Conservation (phyloP, 371 early-diverging fungal species). For the Mucor racemosus region DNA sequence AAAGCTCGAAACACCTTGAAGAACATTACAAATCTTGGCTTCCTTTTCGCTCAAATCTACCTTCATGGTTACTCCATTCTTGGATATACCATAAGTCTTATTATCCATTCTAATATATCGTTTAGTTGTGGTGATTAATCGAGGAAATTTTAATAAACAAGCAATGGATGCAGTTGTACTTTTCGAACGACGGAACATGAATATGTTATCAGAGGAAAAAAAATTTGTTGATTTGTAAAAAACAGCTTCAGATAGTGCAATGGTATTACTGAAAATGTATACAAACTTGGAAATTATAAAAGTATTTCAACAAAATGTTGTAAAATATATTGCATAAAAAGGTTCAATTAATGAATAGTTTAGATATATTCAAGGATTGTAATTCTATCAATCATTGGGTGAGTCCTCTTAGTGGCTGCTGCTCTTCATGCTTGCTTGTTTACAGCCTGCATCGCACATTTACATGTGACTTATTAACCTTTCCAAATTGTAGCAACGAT, state of each 20-base stretch:
- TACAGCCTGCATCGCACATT: background rate
- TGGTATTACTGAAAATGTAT: background rate
- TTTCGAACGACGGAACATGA: slow-evolving; percentile 7
- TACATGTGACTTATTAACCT: background rate
- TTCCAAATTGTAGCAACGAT: background rate
- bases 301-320: no score
- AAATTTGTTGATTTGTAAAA: background rate
- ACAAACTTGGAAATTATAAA: no score
- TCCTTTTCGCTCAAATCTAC: slow-evolving; percentile 62
- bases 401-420: background rate
- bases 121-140: background rate
- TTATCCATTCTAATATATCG: slow-evolving; percentile 14
- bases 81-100: slow-evolving; percentile 40
- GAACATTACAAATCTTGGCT: slow-evolving; percentile 62
- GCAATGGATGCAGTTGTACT: background rate
- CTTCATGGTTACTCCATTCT: slow-evolving; percentile 43
- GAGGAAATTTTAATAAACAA: background rate
- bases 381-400: no score
- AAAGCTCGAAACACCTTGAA: slow-evolving; percentile 61
- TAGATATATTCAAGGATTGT: no score
- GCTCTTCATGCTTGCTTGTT: background rate
- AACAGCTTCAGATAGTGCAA: no score
- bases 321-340: no score
- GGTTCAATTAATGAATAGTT: no score
- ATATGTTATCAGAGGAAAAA: background rate